Percentiles rank a stretch among this genome's conserved stretches.
Conservation (phyloP, 768 basidiomycete genomes). For the Inosperma sp. region DNA sequence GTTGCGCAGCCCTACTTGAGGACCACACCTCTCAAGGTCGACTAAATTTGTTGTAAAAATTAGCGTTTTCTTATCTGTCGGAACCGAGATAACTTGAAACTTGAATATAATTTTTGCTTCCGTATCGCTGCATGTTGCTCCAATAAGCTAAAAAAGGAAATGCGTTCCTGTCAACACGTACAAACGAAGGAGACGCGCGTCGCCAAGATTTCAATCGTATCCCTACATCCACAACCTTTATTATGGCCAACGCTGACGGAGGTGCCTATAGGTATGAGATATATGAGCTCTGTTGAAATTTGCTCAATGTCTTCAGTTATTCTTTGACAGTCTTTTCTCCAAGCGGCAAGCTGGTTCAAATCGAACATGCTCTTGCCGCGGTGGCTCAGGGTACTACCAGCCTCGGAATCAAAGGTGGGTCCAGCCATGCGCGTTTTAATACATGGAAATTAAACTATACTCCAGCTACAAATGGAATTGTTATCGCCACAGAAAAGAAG, state of each 20-base stretch:
- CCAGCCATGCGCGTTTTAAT: conserved; percentile 14
- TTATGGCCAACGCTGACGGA: conserved; percentile 78
- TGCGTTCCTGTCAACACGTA: conserved; percentile 6
- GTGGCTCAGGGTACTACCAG: conserved; percentile 94
- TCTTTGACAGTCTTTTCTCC: conserved; percentile 99
- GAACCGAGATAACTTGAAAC: not conserved
- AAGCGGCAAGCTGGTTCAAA: conserved; percentile 98
- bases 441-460: conserved; percentile 15
- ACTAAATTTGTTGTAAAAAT: conserved; percentile 20
- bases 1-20: conserved; percentile 75
- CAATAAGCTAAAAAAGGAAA: not conserved
- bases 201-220: conserved; percentile 11
- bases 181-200: conserved; percentile 27
- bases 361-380: conserved; percentile 97
- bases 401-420: conserved; percentile 93
- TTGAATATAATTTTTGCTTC: not conserved
- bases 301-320: conserved; percentile 54
- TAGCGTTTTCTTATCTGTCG: conserved; percentile 9
- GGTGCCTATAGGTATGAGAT: conserved; percentile 65
- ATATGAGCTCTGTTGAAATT: conserved; percentile 7
- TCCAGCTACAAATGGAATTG: conserved; percentile 95
- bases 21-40: conserved; percentile 56
- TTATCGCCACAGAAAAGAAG: conserved; percentile 99
- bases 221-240: conserved; percentile 13
- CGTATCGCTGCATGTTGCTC: not conserved